phyloP scores from a whole-genome alignment of 257 asterid species.

The Primulina tabacum region DNA sequence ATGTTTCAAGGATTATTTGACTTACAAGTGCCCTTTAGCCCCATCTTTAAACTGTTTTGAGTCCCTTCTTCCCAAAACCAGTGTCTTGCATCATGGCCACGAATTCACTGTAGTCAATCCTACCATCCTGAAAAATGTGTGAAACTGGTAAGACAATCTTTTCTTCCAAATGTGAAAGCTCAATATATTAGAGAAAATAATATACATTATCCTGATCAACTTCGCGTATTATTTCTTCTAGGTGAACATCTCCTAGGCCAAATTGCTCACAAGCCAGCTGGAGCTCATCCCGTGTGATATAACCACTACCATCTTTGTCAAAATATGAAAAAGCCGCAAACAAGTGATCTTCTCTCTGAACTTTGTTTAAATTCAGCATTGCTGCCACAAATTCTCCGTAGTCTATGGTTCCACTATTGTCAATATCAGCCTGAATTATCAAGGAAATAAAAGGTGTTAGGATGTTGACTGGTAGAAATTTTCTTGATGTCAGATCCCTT shows the following conservation, averaged over 20 bases:
- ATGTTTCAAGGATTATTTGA: conserved; percentile 18
- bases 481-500: conserved; percentile 6
- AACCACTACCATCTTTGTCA: conserved; percentile 86
- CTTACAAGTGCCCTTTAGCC: conserved; percentile 30
- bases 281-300: conserved; percentile 79
- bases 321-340: conserved; percentile 78
- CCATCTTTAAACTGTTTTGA: conserved; percentile 34
- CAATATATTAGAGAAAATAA: not conserved
- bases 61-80: conserved; percentile 44
- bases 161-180: not conserved
- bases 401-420: conserved; percentile 86
- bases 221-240: conserved; percentile 81
- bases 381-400: conserved; percentile 92
- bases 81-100: conserved; percentile 89
- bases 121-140: conserved; percentile 59
- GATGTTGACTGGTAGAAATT: not conserved
- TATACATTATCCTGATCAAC: conserved; percentile 77
- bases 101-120: conserved; percentile 75
- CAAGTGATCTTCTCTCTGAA: conserved; percentile 72
- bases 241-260: conserved; percentile 55
- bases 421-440: conserved; percentile 73
- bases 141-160: not conserved
- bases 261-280: conserved; percentile 83
- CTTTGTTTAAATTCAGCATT: conserved; percentile 82
- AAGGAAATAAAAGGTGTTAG: not conserved